Conservation (phyloP, 2,329 filamentous ascomycete genomes). For the Colletotrichum truncatum region DNA sequence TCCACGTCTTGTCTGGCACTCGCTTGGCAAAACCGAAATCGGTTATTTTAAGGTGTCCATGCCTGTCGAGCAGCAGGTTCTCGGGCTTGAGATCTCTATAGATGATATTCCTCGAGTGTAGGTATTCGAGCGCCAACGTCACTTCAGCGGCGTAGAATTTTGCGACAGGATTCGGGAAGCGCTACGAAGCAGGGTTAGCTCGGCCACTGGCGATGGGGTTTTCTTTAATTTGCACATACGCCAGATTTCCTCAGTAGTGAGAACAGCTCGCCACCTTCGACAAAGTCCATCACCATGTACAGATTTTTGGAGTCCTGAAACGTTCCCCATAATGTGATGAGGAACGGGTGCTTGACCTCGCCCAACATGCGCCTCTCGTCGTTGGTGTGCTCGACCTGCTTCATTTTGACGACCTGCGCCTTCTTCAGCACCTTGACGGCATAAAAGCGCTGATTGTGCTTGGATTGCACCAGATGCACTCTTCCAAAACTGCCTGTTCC, state of each 20-base stretch:
- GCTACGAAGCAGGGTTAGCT: constrained; percentile 61
- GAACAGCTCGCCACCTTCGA: constrained; percentile 97
- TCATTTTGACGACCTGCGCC: constrained; percentile 99
- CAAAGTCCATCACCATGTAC: constrained; percentile 99
- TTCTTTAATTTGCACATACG: constrained; percentile 55
- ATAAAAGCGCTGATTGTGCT: constrained; percentile 98
- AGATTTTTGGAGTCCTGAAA: constrained; percentile 96
- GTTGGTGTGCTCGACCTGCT: constrained; percentile 99
- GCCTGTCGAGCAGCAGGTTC: constrained; percentile 89
- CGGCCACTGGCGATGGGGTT: background rate
- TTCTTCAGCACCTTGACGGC: constrained; percentile 99
- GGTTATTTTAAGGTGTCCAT: constrained; percentile 95
- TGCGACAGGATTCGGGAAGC: constrained; percentile 97
- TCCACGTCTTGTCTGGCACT: constrained; percentile 99
- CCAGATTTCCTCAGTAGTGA: constrained; percentile 94
- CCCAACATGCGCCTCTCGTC: constrained; percentile 96
- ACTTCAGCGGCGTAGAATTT: constrained; percentile 99
- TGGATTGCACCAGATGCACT: constrained; percentile 96
- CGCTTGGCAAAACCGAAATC: constrained; percentile 99
- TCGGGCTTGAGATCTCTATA: constrained; percentile 98
- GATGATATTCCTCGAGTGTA: constrained; percentile 95
- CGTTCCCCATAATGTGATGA: constrained; percentile 98
- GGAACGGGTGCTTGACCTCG: constrained; percentile 96
- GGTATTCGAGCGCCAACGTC: constrained; percentile 92
- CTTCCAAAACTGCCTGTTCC: constrained; percentile 97